Conservation (phyloP, 306 rosid genomes). For the Vachellia pachyceras region DNA sequence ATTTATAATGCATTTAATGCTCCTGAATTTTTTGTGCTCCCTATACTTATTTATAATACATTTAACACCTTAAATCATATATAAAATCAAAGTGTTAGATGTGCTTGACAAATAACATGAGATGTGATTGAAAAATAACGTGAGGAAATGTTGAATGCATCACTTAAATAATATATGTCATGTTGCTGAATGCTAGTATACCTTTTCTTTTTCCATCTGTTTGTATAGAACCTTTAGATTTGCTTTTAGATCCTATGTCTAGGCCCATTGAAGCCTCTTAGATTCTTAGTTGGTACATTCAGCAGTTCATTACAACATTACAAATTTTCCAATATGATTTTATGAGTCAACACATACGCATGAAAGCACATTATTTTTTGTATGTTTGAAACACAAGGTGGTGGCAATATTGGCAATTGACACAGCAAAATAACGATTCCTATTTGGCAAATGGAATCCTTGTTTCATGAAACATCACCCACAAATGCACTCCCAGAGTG, state of each 20-base stretch:
- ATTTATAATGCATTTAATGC: too few relatives aligned
- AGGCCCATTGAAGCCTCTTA: not conserved
- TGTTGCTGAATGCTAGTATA: too few relatives aligned
- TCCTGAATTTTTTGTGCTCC: too few relatives aligned
- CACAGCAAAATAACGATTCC: constrained; percentile 12
- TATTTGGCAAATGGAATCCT: constrained; percentile 5
- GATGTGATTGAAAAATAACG: too few relatives aligned
- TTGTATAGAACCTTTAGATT: too few relatives aligned
- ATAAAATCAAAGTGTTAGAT: too few relatives aligned
- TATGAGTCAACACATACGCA: not conserved
- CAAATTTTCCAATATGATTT: not conserved
- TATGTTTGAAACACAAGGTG: not conserved
- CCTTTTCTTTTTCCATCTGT: too few relatives aligned
- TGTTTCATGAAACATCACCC: constrained; percentile 17
- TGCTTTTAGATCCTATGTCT: not conserved
- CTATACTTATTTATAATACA: too few relatives aligned
- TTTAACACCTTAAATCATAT: too few relatives aligned
- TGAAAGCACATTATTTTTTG: not conserved
- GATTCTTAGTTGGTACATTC: not conserved
- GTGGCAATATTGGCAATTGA: constrained; percentile 8
- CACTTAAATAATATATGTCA: too few relatives aligned
- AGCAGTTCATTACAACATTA: not conserved
- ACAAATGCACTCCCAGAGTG: not conserved
- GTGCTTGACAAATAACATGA: too few relatives aligned
- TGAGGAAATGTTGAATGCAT: too few relatives aligned